Percentiles rank a stretch among this genome's conserved stretches.
phyloP scores from a whole-genome alignment of 768 basidiomycete species.

The Leucocoprinus birnbaumii region DNA sequence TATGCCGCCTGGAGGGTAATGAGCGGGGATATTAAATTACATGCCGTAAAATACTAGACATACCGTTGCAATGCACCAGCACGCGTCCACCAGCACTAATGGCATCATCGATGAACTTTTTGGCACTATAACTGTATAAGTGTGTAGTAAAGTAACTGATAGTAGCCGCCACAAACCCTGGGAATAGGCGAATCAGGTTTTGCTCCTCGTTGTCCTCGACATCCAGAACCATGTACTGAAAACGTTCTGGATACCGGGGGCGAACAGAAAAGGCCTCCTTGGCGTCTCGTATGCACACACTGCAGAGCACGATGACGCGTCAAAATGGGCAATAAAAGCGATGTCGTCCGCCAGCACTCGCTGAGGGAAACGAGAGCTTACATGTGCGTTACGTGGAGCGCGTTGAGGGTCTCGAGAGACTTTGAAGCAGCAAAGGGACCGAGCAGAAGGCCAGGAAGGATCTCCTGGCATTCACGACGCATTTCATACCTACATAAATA shows the following conservation, averaged over 20 bases:
- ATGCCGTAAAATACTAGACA: slow-evolving; percentile 16
- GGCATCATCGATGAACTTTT: slow-evolving; percentile 70
- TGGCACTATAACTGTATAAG: slow-evolving; percentile 50
- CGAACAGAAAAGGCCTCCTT: slow-evolving; percentile 90
- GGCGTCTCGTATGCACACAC: slow-evolving; percentile 84
- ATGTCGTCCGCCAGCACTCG: slow-evolving; percentile 9
- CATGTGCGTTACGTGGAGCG: slow-evolving; percentile 82
- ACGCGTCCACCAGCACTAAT: slow-evolving; percentile 65
- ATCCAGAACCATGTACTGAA: slow-evolving; percentile 77
- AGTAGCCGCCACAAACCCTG: slow-evolving; percentile 49
- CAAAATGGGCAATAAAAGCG: background rate
- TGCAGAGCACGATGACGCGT: slow-evolving; percentile 24
- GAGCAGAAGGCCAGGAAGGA: slow-evolving; percentile 75
- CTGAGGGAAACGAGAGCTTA: slow-evolving; percentile 25
- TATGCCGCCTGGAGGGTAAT: slow-evolving; percentile 62
- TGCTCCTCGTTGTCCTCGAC: slow-evolving; percentile 94
- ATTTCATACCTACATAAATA: slow-evolving; percentile 74
- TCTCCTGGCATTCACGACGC: slow-evolving; percentile 93
- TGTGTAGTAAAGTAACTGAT: background rate
- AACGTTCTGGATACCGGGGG: slow-evolving; percentile 79
- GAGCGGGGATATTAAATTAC: background rate
- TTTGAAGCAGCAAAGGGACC: slow-evolving; percentile 91
- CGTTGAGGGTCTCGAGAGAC: slow-evolving; percentile 63
- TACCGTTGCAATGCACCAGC: slow-evolving; percentile 88
- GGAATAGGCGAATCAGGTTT: slow-evolving; percentile 89